These are phyloP conservation scores for Septoria linicola DNA, from an alignment of 2,329 filamentous ascomycete genomes.

Conservation along the genomic window DNA sequence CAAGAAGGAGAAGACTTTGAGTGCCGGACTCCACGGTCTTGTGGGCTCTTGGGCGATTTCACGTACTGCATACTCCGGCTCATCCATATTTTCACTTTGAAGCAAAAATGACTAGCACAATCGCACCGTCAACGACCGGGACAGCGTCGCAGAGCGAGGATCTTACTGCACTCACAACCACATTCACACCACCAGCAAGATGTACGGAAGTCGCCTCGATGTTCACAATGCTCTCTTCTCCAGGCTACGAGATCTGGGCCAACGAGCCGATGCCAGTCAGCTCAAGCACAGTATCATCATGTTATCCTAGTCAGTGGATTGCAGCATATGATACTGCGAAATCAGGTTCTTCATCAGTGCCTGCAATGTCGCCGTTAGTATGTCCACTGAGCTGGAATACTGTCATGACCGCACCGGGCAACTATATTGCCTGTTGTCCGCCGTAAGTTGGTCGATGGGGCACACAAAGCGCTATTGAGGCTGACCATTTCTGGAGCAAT, in stretches of 20 bases:
- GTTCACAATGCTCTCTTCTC: slow-evolving; percentile 17
- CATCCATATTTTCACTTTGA: too few species aligned
- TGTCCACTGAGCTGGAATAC: slow-evolving; percentile 19
- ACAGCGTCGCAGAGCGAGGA: neutral
- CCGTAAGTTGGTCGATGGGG: slow-evolving; percentile 10
- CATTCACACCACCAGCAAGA: slow-evolving; percentile 18
- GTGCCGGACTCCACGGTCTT: neutral
- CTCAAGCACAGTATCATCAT: slow-evolving; percentile 13
- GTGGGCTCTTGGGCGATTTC: neutral
- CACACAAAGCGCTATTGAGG: neutral
- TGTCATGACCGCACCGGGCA: slow-evolving; percentile 18
- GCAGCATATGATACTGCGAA: slow-evolving; percentile 10
- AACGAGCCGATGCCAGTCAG: slow-evolving; percentile 18
- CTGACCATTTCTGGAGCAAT: slow-evolving; percentile 2
- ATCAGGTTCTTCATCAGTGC: slow-evolving; percentile 11
- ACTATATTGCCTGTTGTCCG: slow-evolving; percentile 24
- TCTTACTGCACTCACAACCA: slow-evolving; percentile 14
- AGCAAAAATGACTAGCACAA: neutral
- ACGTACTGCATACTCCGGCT: neutral
- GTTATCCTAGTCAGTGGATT: slow-evolving; percentile 18
- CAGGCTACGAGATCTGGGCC: slow-evolving; percentile 15
- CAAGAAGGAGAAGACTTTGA: neutral
- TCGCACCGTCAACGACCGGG: neutral
- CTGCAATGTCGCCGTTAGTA: slow-evolving; percentile 18
- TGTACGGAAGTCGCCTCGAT: slow-evolving; percentile 12